These are phyloP conservation scores for Musa itinerans DNA, from an alignment of 176 grass and related monocot genomes.

Conservation along the genomic window DNA sequence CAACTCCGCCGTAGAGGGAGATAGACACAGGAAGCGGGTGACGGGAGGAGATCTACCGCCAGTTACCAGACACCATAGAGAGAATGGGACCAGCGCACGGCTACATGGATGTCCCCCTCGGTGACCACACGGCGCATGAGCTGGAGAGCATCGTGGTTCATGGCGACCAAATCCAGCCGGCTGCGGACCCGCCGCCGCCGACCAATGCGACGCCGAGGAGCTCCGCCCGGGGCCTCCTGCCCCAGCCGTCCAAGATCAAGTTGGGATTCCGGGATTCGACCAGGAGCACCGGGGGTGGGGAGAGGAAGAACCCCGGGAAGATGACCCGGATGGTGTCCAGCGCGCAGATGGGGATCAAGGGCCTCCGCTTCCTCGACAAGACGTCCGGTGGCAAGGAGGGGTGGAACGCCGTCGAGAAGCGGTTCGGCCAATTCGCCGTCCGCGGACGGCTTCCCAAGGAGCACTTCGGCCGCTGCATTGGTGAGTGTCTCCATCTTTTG, in stretches of 20 bases:
- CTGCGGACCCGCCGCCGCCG: background rate
- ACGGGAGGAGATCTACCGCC: background rate
- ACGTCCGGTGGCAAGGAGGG: conserved; percentile 72
- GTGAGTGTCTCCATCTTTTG: conserved; percentile 29
- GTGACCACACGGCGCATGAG: background rate
- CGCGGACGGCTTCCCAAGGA: conserved; percentile 58
- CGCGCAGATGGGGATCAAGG: conserved; percentile 56
- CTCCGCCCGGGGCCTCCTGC: background rate
- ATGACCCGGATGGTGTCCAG: conserved; percentile 83
- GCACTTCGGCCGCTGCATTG: conserved; percentile 95
- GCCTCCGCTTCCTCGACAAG: conserved; percentile 89
- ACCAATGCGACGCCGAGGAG: background rate
- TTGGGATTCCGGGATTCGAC: background rate
- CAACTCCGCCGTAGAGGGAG: background rate
- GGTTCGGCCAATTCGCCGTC: conserved; percentile 66
- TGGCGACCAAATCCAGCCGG: background rate
- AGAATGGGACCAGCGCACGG: background rate
- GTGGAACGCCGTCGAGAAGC: conserved; percentile 70
- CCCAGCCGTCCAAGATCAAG: background rate
- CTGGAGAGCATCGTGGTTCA: conserved; percentile 2
- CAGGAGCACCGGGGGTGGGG: conserved; percentile 4
- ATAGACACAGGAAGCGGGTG: background rate
- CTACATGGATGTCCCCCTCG: background rate
- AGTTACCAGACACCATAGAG: background rate
- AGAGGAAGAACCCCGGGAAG: conserved; percentile 10